These are phyloP conservation scores for Bisporella sp. DNA, from an alignment of 2,329 filamentous ascomycete genomes.

Conservation along the genomic window DNA sequence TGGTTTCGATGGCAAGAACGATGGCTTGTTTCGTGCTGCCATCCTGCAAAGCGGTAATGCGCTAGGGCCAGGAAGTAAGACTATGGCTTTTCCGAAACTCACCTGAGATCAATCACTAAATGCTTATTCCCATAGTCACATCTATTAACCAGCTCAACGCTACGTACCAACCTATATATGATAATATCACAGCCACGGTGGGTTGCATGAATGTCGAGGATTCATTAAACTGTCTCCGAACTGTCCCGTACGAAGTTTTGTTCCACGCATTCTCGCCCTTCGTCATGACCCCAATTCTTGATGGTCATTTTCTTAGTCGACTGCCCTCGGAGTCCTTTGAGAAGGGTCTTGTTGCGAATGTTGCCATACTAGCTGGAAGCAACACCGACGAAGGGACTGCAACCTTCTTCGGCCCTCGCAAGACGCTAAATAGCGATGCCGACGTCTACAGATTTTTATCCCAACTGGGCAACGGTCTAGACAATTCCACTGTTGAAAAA, in stretches of 20 bases:
- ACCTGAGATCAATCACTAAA: neutral
- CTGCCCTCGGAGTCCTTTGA: constrained; percentile 14
- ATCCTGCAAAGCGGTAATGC: constrained; percentile 33
- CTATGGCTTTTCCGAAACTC: neutral
- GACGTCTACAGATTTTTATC: constrained; percentile 32
- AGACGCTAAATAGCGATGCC: constrained; percentile 36
- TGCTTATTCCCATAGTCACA: neutral
- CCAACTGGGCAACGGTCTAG: constrained; percentile 2
- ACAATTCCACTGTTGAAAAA: constrained; percentile 21
- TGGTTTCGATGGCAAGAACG: constrained; percentile 40
- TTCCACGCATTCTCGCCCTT: constrained; percentile 32
- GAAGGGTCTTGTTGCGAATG: neutral
- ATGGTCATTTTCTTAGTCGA: constrained; percentile 47
- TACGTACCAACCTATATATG: constrained; percentile 18
- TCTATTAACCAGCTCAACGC: neutral
- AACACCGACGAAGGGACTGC: constrained; percentile 60
- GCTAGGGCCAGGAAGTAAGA: constrained; percentile 31
- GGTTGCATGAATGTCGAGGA: constrained; percentile 12
- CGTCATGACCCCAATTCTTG: constrained; percentile 37
- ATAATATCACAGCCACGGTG: constrained; percentile 29
- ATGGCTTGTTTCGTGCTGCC: constrained; percentile 44
- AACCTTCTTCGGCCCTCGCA: constrained; percentile 40
- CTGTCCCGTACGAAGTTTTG: constrained; percentile 35
- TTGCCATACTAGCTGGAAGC: constrained; percentile 44
- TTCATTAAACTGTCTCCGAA: constrained; percentile 19